Percentiles rank a stretch among this genome's conserved stretches.
These are phyloP conservation scores for Dendrobium huoshanense DNA, from an alignment of 106 monocot genomes.

Conservation along the genomic window DNA sequence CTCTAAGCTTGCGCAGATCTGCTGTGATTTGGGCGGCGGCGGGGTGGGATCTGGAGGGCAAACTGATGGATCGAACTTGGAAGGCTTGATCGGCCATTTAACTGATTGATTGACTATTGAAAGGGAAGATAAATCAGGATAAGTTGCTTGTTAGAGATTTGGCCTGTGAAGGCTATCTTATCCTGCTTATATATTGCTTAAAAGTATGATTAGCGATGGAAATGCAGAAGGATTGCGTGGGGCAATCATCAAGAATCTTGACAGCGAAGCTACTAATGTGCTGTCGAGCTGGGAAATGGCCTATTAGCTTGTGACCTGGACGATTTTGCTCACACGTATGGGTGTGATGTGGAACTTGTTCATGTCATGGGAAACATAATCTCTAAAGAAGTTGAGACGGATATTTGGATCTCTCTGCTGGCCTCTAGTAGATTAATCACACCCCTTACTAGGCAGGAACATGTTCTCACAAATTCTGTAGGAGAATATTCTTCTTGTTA, in stretches of 20 bases:
- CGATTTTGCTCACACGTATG: background rate
- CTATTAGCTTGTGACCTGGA: background rate
- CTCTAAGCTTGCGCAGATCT: conserved; percentile 16
- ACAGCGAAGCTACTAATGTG: conserved; percentile 3
- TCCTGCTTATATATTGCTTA: background rate
- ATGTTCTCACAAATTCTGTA: background rate
- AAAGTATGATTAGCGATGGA: background rate
- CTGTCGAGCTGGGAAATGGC: background rate
- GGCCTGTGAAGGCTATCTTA: background rate
- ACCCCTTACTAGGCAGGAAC: background rate
- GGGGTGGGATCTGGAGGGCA: conserved; percentile 34
- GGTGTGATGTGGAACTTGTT: background rate
- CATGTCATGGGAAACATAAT: background rate
- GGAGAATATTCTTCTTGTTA: background rate
- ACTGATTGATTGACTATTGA: background rate
- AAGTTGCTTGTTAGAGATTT: background rate
- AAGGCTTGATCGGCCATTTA: conserved; percentile 6
- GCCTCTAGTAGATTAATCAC: background rate
- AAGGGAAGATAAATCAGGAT: background rate
- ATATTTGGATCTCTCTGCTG: background rate
- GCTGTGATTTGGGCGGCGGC: conserved; percentile 4
- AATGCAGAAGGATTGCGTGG: background rate
- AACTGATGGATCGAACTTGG: conserved; percentile 38
- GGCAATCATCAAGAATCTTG: conserved; percentile 8
- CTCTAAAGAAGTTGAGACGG: background rate